A percentile compares a stretch with the other conserved stretches of the same genome.
These are phyloP conservation scores for Phialocephala subalpina DNA, from an alignment of 2,329 filamentous ascomycete species.

Conservation along the genomic window DNA sequence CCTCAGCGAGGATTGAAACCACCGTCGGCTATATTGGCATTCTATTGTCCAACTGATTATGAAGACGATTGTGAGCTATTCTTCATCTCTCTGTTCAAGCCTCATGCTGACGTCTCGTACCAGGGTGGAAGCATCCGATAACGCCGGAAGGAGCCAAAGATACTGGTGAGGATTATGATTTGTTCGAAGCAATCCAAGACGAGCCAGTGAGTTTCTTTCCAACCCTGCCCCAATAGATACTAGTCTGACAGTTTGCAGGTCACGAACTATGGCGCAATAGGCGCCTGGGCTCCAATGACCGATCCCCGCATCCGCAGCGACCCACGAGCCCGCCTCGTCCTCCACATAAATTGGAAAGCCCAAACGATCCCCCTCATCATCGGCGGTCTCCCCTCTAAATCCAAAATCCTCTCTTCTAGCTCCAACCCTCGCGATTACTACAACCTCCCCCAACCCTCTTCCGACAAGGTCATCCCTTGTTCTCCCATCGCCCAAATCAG, in stretches of 20 bases:
- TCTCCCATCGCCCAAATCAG: slow-evolving; percentile 45
- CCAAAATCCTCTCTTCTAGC: slow-evolving; percentile 1
- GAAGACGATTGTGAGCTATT: slow-evolving; percentile 40
- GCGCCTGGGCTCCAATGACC: slow-evolving; percentile 7
- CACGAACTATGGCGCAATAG: slow-evolving; percentile 29
- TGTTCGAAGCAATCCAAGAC: slow-evolving; percentile 11
- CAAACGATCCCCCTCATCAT: slow-evolving; percentile 48
- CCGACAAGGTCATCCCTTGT: slow-evolving; percentile 28
- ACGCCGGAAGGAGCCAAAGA: slow-evolving; percentile 6
- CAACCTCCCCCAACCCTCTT: slow-evolving; percentile 14
- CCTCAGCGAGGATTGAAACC: slow-evolving; percentile 41
- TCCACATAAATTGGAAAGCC: slow-evolving; percentile 53
- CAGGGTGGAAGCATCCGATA: slow-evolving; percentile 26
- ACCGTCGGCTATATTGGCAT: slow-evolving; percentile 52
- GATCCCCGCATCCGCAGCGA: slow-evolving; percentile 37
- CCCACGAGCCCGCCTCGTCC: slow-evolving; percentile 47
- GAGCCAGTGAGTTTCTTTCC: neutral
- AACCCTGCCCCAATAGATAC: neutral
- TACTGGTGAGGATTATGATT: slow-evolving; percentile 3
- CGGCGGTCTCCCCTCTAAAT: slow-evolving; percentile 33
- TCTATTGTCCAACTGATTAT: slow-evolving; percentile 54
- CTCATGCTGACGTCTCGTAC: slow-evolving; percentile 19
- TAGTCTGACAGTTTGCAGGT: neutral
- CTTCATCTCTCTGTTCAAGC: neutral
- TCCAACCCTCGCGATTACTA: neutral